Percentiles rank a stretch among this genome's conserved stretches.
Conservation (phyloP, 108 stramenopile genomes). For the Conticribra weissflogii region DNA sequence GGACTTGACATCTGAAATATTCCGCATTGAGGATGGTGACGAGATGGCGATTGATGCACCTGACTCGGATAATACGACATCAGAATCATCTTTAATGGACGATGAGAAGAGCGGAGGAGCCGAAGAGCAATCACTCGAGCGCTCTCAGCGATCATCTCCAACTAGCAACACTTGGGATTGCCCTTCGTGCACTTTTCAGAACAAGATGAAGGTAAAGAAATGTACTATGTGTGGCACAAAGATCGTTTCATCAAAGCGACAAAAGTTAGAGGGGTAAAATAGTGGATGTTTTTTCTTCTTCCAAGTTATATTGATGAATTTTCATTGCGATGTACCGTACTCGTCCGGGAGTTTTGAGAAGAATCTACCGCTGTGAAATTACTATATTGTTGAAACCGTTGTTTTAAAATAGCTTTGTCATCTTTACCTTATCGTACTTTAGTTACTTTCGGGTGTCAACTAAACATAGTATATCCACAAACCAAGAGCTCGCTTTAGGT, state of each 20-base stretch:
- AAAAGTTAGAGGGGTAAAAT: neutral
- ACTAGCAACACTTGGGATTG: conserved; percentile 50
- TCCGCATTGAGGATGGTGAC: neutral
- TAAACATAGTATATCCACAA: no score
- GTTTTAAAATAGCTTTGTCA: no score
- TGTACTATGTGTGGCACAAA: conserved; percentile 50
- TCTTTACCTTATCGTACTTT: no score
- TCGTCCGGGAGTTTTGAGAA: no score
- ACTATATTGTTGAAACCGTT: no score
- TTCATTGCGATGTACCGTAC: no score
- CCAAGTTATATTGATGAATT: neutral
- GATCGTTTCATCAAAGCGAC: conserved; percentile 5
- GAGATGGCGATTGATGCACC: neutral
- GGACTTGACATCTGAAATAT: neutral
- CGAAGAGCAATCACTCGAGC: no score
- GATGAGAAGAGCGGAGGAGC: neutral
- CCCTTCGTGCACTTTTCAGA: conserved; percentile 56
- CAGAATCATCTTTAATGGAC: neutral
- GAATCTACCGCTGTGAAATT: no score
- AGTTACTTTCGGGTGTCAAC: no score
- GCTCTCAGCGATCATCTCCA: no score
- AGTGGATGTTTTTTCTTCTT: neutral
- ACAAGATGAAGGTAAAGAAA: conserved; percentile 45
- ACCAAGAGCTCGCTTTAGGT: no score
- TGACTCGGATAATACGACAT: neutral